Percentiles rank a stretch among this genome's conserved stretches.
These are phyloP conservation scores for Rhododendron ferrugineum DNA, from an alignment of 148 eudicot species.

Conservation along the genomic window DNA sequence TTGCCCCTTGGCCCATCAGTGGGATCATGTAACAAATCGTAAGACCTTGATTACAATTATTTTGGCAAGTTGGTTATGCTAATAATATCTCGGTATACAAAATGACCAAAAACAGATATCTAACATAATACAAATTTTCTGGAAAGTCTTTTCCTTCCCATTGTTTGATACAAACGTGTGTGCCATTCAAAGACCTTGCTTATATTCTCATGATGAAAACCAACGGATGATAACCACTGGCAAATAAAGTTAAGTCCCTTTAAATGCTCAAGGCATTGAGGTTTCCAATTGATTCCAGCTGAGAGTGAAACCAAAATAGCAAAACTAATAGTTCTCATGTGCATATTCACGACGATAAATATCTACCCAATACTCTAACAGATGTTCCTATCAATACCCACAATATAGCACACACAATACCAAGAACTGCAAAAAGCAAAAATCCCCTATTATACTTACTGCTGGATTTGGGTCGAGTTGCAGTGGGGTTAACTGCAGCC, in stretches of 20 bases:
- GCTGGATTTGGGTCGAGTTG: conserved; percentile 21
- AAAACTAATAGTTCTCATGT: background rate
- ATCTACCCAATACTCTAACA: conserved; percentile 22
- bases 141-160: background rate
- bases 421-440: conserved; percentile 44
- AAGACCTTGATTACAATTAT: background rate
- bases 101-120: background rate
- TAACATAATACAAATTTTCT: background rate
- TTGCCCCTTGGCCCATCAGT: background rate
- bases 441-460: conserved; percentile 35
- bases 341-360: conserved; percentile 26
- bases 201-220: background rate
- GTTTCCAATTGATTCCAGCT: conserved; percentile 6
- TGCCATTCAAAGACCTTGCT: background rate
- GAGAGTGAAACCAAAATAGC: background rate
- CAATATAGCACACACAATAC: conserved; percentile 50
- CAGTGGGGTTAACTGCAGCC: conserved; percentile 30
- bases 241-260: background rate
- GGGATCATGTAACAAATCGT: background rate
- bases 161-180: background rate
- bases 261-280: background rate
- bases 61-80: background rate
- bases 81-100: background rate
- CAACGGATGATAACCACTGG: background rate
- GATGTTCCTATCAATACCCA: conserved; percentile 48